phyloP scores from a whole-genome alignment of 371 early-diverging fungal species.

The Actinomortierella ambigua region DNA sequence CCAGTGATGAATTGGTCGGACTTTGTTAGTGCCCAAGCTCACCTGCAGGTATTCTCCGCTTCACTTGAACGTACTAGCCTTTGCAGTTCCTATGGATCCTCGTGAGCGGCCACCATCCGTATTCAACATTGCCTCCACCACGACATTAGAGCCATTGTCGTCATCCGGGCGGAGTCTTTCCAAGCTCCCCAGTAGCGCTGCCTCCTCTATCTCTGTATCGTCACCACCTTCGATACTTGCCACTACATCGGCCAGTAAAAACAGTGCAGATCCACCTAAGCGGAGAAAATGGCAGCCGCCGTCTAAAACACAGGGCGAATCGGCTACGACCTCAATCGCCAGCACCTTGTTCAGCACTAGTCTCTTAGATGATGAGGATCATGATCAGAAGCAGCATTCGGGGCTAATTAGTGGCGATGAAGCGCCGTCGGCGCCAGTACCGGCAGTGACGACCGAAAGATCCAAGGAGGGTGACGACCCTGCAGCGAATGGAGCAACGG shows the following conservation, averaged over 20 bases:
- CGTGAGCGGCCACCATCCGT: not conserved
- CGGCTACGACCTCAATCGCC: not conserved
- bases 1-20: conserved; percentile 7
- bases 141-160: not conserved
- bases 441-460: not conserved
- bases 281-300: conserved; percentile 9
- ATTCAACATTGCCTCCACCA: not conserved
- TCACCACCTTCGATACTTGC: not conserved
- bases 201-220: not conserved
- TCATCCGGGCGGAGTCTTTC: not conserved
- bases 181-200: conserved; percentile 1
- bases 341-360: not conserved
- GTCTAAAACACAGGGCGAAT: not conserved
- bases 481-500: not conserved
- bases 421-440: not conserved
- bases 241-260: too few relatives aligned
- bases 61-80: too few relatives aligned
- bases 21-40: too few relatives aligned
- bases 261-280: not conserved
- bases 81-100: too few relatives aligned
- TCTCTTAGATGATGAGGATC: not conserved
- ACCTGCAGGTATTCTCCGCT: too few relatives aligned
- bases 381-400: not conserved
- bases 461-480: not conserved
- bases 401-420: not conserved